Evolutionary conservation across 345 rosid species (phyloP).

Genomic region (Cardamine resedifolia): DNA sequence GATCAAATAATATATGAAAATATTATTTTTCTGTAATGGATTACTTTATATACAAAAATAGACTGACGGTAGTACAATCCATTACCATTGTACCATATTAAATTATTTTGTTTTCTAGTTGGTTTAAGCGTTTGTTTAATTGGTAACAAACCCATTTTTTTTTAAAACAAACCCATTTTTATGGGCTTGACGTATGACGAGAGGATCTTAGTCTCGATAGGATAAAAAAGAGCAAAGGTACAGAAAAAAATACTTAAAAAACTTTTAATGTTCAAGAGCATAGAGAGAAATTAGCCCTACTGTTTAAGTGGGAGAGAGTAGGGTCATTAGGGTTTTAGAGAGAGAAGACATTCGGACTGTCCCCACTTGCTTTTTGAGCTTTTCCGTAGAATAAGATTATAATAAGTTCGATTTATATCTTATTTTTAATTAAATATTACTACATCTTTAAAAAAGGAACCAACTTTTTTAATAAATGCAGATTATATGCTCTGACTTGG

Average conservation of each 20-base stretch:
- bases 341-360: constrained; percentile 49
- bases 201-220: constrained; percentile 28
- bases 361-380: constrained; percentile 40
- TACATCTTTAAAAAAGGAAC: constrained; percentile 15
- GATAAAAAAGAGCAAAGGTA: constrained; percentile 16
- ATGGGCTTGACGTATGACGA: neutral
- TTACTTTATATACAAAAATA: neutral
- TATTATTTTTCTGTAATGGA: no score
- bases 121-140: neutral
- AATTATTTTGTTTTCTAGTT: no score
- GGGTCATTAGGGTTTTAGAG: constrained; percentile 41
- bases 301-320: constrained; percentile 37
- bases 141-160: no score
- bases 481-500: constrained; percentile 45
- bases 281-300: constrained; percentile 33
- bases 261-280: neutral
- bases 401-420: neutral
- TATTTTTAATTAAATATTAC: neutral
- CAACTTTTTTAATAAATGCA: constrained; percentile 32
- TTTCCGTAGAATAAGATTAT: constrained; percentile 12
- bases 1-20: no score
- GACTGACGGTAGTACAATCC: no score
- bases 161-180: neutral
- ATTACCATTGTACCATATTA: neutral
- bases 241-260: neutral